These are phyloP conservation scores for Lactarius deliciosus DNA, from an alignment of 768 basidiomycete species.

Conservation along the genomic window DNA sequence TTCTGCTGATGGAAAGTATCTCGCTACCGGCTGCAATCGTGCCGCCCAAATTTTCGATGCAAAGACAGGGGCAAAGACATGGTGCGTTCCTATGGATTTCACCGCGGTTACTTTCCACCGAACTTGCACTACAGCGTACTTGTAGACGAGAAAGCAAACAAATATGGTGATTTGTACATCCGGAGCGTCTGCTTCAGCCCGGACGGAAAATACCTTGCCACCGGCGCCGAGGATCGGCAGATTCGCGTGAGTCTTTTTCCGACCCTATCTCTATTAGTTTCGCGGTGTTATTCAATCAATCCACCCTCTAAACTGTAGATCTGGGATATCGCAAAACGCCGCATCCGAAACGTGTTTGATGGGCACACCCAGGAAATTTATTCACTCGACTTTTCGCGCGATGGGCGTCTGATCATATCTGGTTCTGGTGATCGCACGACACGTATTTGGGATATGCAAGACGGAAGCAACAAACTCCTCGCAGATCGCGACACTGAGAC, in stretches of 20 bases:
- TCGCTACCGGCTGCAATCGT: conserved; percentile 96
- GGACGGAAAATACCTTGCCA: conserved; percentile 69
- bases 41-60: conserved; percentile 95
- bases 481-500: conserved; percentile 49
- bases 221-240: conserved; percentile 88
- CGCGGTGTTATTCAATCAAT: not conserved
- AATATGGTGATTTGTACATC: conserved; percentile 84
- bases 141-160: conserved; percentile 69
- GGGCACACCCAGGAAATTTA: conserved; percentile 95
- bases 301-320: conserved; percentile 49
- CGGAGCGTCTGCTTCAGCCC: conserved; percentile 80
- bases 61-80: conserved; percentile 80
- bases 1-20: conserved; percentile 88
- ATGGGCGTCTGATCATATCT: conserved; percentile 83
- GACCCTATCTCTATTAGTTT: not conserved
- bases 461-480: conserved; percentile 44
- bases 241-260: conserved; percentile 63
- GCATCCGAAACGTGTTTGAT: conserved; percentile 76
- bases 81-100: conserved; percentile 49
- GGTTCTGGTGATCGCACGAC: conserved; percentile 80
- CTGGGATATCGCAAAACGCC: conserved; percentile 85
- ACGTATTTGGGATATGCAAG: conserved; percentile 59
- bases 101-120: not conserved
- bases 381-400: conserved; percentile 87
- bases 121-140: conserved; percentile 53